Evolutionary conservation across 2,329 filamentous ascomycete species (phyloP).

Genomic region (Pseudopyrenochaeta lycopersici): DNA sequence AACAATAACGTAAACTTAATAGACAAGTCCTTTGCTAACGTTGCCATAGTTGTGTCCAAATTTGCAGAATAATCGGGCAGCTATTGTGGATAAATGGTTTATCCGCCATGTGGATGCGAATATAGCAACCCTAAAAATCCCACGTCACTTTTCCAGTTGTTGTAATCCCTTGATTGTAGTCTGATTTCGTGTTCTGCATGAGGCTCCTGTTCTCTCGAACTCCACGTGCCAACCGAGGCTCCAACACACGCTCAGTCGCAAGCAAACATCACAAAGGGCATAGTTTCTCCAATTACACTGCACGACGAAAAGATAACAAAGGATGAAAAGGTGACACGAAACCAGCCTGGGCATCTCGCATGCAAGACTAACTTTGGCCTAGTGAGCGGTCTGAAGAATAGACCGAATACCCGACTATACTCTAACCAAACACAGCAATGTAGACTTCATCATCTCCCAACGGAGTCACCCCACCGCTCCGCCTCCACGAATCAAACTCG

Average conservation of each 20-base stretch:
- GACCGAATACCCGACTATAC: background rate
- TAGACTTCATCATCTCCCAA: constrained; percentile 19
- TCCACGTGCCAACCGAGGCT: background rate
- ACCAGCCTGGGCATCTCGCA: background rate
- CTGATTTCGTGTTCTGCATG: too few relatives aligned
- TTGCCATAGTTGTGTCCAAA: too few relatives aligned
- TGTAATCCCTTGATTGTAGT: too few relatives aligned
- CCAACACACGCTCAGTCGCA: background rate
- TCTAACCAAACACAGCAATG: constrained; percentile 17
- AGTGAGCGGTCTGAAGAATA: background rate
- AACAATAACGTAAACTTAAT: too few relatives aligned
- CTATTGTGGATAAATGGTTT: too few relatives aligned
- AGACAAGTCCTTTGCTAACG: too few relatives aligned
- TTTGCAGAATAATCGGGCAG: too few relatives aligned
- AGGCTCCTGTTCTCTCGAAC: background rate
- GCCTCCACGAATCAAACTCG: constrained; percentile 3
- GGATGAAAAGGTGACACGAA: background rate
- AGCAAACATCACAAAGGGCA: background rate
- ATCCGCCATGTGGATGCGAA: too few relatives aligned
- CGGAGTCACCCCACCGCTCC: constrained; percentile 9
- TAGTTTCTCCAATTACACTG: background rate
- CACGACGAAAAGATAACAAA: background rate
- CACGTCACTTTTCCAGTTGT: too few relatives aligned
- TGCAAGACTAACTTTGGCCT: background rate
- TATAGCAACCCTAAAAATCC: too few relatives aligned